Conservation (phyloP, 805 yeast species). For the Candida vaughaniae region DNA sequence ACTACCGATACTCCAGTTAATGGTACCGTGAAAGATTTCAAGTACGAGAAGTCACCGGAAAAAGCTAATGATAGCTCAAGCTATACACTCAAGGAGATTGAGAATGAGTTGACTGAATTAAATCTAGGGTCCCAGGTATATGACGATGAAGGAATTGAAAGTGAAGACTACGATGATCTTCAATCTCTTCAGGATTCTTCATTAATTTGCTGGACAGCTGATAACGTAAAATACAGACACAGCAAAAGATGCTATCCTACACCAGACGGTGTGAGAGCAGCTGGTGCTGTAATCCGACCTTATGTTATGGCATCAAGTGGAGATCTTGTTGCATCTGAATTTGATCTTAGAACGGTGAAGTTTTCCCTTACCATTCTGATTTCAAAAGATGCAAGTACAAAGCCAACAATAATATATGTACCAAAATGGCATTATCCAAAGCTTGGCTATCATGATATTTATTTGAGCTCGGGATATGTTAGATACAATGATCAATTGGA, state of each 20-base stretch:
- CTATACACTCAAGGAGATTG: slow-evolving; percentile 3
- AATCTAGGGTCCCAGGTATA: background rate
- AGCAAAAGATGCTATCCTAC: slow-evolving; percentile 36
- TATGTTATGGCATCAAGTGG: slow-evolving; percentile 69
- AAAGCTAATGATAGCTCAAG: slow-evolving; percentile 2
- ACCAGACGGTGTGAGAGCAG: slow-evolving; percentile 71
- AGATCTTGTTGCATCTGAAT: slow-evolving; percentile 49
- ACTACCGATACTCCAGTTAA: background rate
- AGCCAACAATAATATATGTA: slow-evolving; percentile 61
- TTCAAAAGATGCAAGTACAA: slow-evolving; percentile 3
- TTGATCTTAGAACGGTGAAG: slow-evolving; percentile 49
- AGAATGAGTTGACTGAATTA: slow-evolving; percentile 3
- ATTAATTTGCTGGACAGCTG: slow-evolving; percentile 22
- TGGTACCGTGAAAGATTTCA: background rate
- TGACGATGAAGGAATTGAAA: slow-evolving; percentile 7
- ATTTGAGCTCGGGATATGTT: slow-evolving; percentile 56
- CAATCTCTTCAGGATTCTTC: slow-evolving; percentile 21
- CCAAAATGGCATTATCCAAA: slow-evolving; percentile 71
- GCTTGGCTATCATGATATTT: slow-evolving; percentile 47
- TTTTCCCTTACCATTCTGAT: slow-evolving; percentile 48
- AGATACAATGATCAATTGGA: slow-evolving; percentile 52
- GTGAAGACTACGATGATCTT: slow-evolving; percentile 16
- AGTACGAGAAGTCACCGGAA: background rate
- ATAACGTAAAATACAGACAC: slow-evolving; percentile 25
- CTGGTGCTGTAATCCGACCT: slow-evolving; percentile 76